These are phyloP conservation scores for Oryza rufipogon DNA, from an alignment of 176 grass and related monocot genomes.

Conservation along the genomic window DNA sequence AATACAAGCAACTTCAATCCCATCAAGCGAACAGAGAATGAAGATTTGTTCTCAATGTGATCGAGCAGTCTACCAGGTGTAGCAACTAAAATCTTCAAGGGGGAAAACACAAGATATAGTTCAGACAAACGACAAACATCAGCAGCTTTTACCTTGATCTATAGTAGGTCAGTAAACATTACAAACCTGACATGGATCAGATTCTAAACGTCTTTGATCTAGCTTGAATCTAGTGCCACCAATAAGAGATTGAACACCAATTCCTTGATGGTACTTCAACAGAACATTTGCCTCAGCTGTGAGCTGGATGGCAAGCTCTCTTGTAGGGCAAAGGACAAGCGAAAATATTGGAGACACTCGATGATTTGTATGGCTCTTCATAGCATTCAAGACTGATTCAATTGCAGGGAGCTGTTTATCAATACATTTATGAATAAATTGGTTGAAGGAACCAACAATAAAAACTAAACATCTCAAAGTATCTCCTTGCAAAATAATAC, in stretches of 20 bases:
- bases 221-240: conserved; percentile 92
- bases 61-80: conserved; percentile 90
- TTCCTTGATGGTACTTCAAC: conserved; percentile 68
- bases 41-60: conserved; percentile 94
- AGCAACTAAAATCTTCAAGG: conserved; percentile 85
- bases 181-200: conserved; percentile 79
- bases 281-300: conserved; percentile 86
- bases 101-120: conserved; percentile 29
- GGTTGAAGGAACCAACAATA: conserved; percentile 28
- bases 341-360: conserved; percentile 65
- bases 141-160: conserved; percentile 35
- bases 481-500: conserved; percentile 34
- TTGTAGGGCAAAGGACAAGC: conserved; percentile 59
- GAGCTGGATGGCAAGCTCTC: conserved; percentile 92
- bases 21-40: conserved; percentile 93
- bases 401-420: conserved; percentile 98
- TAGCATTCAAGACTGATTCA: conserved; percentile 88
- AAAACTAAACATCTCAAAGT: conserved; percentile 18
- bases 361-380: conserved; percentile 57
- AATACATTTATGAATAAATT: conserved; percentile 55
- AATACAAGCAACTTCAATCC: conserved; percentile 93
- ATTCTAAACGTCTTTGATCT: conserved; percentile 88
- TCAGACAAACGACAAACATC: conserved; percentile 14
- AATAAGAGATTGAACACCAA: conserved; percentile 92
- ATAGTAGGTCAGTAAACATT: conserved; percentile 6